These are phyloP conservation scores for Daedaleopsis nitida DNA, from an alignment of 768 basidiomycete species.

Conservation along the genomic window DNA sequence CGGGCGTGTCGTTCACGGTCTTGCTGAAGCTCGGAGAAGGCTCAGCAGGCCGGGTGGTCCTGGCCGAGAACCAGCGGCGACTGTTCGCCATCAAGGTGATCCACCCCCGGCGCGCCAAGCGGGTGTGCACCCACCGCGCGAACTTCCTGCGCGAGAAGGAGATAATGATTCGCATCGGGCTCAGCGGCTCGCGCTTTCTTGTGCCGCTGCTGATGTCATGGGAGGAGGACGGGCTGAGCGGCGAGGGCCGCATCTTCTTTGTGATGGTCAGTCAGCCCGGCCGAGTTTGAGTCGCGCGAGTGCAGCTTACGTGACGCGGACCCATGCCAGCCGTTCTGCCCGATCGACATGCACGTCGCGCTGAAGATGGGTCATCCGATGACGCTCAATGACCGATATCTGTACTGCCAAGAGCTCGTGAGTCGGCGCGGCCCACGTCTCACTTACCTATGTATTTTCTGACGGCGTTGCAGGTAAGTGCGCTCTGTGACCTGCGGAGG, in stretches of 20 bases:
- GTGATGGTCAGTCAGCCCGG: conserved; percentile 11
- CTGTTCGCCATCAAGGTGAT: conserved; percentile 7
- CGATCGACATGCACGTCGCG: neutral
- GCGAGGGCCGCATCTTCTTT: conserved; percentile 10
- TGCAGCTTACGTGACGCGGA: neutral
- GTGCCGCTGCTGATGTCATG: conserved; percentile 14
- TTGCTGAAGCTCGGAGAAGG: neutral
- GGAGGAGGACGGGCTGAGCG: conserved; percentile 4
- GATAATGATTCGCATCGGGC: neutral
- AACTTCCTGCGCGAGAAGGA: conserved; percentile 3
- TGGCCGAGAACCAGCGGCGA: neutral
- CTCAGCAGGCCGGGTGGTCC: neutral
- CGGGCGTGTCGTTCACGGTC: neutral
- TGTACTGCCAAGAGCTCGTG: conserved; percentile 21
- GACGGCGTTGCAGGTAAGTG: conserved; percentile 24
- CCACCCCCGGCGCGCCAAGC: neutral
- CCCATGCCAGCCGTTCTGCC: conserved; percentile 2
- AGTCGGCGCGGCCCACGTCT: neutral
- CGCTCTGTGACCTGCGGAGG: conserved; percentile 35
- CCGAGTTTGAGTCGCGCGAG: no score
- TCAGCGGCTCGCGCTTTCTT: neutral
- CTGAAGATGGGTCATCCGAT: neutral
- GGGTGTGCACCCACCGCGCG: neutral
- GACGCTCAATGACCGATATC: neutral
- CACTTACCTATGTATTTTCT: neutral